phyloP scores from a whole-genome alignment of 768 basidiomycete species.

The Kwoniella pini region DNA sequence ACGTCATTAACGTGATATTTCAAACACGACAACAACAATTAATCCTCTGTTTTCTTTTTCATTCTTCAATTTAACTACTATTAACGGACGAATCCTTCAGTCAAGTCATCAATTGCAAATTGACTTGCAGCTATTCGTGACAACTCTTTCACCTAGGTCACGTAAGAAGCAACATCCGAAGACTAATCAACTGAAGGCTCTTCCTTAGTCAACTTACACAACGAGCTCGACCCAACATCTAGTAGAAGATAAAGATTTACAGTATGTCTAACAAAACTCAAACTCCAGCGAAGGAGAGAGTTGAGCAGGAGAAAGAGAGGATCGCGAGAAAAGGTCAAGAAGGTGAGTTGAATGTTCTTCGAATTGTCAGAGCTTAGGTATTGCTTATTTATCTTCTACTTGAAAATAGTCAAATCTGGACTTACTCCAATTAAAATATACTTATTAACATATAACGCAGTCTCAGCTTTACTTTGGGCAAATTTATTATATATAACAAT shows the following conservation, averaged over 20 bases:
- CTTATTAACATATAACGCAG: conserved; percentile 73
- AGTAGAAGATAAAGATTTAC: background rate
- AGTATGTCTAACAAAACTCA: conserved; percentile 2
- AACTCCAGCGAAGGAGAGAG: background rate
- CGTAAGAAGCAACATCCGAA: too few relatives aligned
- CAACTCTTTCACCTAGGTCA: too few relatives aligned
- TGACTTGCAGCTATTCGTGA: too few relatives aligned
- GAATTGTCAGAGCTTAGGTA: too few relatives aligned
- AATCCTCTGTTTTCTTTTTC: too few relatives aligned
- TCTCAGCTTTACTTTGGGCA: conserved; percentile 74
- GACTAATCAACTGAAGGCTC: too few relatives aligned
- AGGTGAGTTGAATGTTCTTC: conserved; percentile 13
- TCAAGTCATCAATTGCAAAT: too few relatives aligned
- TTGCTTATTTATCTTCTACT: too few relatives aligned
- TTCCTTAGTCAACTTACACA: background rate
- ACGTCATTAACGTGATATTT: too few relatives aligned
- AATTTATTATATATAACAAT: conserved; percentile 66
- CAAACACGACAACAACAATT: too few relatives aligned
- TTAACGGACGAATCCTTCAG: too few relatives aligned
- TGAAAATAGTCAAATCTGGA: conserved; percentile 9
- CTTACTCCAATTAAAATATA: conserved; percentile 58
- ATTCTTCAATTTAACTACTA: too few relatives aligned
- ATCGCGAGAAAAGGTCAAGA: conserved; percentile 11
- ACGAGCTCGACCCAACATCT: background rate
- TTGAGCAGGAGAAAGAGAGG: conserved; percentile 24